Evolutionary conservation across 768 basidiomycete species (phyloP).

Genomic region (Suillus luteus): DNA sequence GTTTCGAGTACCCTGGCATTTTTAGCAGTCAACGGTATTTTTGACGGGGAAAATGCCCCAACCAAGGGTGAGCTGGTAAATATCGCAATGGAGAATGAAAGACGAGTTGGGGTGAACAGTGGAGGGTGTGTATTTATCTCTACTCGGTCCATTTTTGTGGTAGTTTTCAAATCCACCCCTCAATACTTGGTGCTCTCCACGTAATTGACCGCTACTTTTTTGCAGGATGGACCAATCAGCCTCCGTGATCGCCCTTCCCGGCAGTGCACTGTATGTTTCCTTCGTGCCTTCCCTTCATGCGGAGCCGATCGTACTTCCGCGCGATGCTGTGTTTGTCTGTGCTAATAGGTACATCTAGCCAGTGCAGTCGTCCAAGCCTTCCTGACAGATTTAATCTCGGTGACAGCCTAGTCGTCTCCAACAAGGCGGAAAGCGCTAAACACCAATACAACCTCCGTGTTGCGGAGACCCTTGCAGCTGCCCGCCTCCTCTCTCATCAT

Average conservation of each 20-base stretch:
- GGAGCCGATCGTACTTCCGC: constrained; percentile 65
- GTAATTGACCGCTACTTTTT: constrained; percentile 14
- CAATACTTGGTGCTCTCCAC: background rate
- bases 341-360: constrained; percentile 21
- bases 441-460: constrained; percentile 87
- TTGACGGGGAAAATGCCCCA: constrained; percentile 26
- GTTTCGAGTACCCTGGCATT: constrained; percentile 85
- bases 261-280: constrained; percentile 74
- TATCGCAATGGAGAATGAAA: constrained; percentile 84
- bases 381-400: constrained; percentile 30
- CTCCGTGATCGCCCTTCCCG: constrained; percentile 73
- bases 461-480: constrained; percentile 85
- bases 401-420: constrained; percentile 61
- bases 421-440: constrained; percentile 78
- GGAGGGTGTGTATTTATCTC: constrained; percentile 57
- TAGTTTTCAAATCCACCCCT: background rate
- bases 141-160: background rate
- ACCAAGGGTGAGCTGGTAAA: constrained; percentile 74
- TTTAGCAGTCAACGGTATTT: constrained; percentile 73
- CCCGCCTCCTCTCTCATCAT: constrained; percentile 66
- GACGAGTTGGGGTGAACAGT: constrained; percentile 80
- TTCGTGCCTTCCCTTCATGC: constrained; percentile 78
- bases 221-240: constrained; percentile 89
- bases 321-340: constrained; percentile 27
- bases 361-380: constrained; percentile 73